Percentiles rank a stretch among this genome's conserved stretches.
phyloP scores from a whole-genome alignment of 345 rosid genomes.

The Erucastrum elatum region DNA sequence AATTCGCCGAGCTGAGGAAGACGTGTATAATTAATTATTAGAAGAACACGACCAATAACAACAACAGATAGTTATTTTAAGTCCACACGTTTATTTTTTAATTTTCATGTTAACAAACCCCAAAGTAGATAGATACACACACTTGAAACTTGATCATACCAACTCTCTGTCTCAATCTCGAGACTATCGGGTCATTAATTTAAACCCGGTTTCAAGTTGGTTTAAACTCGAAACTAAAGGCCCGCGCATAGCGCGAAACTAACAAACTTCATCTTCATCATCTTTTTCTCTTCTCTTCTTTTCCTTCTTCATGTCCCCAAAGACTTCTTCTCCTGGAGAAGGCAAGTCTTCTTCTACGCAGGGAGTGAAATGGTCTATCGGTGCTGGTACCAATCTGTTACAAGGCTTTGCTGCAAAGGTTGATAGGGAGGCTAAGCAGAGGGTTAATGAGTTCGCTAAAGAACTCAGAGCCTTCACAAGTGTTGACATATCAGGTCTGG shows the following conservation, averaged over 20 bases:
- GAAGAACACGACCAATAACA: not conserved
- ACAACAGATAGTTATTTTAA: not conserved
- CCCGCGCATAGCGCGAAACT: slow-evolving; percentile 28
- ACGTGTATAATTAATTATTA: not conserved
- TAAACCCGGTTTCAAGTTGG: slow-evolving; percentile 26
- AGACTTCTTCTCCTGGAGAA: slow-evolving; percentile 45
- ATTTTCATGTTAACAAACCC: not conserved
- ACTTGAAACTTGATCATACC: not conserved
- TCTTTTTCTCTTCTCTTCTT: slow-evolving; percentile 31
- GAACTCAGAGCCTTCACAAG: slow-evolving; percentile 69
- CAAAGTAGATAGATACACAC: not conserved
- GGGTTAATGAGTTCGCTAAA: slow-evolving; percentile 79
- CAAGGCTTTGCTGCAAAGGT: slow-evolving; percentile 65
- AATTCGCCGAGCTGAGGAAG: slow-evolving; percentile 6
- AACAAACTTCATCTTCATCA: slow-evolving; percentile 32
- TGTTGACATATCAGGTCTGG: slow-evolving; percentile 93
- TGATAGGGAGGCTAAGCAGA: slow-evolving; percentile 73
- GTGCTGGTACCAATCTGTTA: slow-evolving; percentile 75
- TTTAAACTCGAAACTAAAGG: slow-evolving; percentile 23
- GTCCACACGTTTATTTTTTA: slow-evolving; percentile 25
- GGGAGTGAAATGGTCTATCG: slow-evolving; percentile 77
- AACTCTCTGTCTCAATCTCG: not conserved
- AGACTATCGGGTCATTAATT: not conserved
- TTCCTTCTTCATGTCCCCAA: slow-evolving; percentile 56
- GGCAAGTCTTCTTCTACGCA: slow-evolving; percentile 49